A percentile compares a stretch with the other conserved stretches of the same genome.
These are phyloP conservation scores for Penicillium canescens DNA, from an alignment of 495 filamentous ascomycete species.

Conservation along the genomic window DNA sequence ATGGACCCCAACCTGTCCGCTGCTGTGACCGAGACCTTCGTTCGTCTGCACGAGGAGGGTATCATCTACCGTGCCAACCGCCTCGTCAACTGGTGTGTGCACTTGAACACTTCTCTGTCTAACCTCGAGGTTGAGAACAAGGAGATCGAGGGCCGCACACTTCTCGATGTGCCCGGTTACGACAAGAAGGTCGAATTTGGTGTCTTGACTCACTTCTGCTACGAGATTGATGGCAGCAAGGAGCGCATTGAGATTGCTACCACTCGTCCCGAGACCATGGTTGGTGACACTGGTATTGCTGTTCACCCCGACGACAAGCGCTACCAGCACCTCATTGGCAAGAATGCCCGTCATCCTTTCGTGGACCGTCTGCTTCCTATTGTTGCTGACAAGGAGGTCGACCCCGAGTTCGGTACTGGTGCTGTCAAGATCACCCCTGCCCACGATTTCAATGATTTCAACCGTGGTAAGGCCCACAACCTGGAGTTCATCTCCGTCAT, in stretches of 20 bases:
- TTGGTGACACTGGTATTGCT: slow-evolving; percentile 75
- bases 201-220: slow-evolving; percentile 69
- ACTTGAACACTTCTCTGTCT: slow-evolving; percentile 72
- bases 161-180: slow-evolving; percentile 66
- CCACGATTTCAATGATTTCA: slow-evolving; percentile 78
- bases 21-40: slow-evolving; percentile 73
- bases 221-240: slow-evolving; percentile 62
- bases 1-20: slow-evolving; percentile 66
- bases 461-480: slow-evolving; percentile 66
- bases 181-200: slow-evolving; percentile 72
- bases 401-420: slow-evolving; percentile 76
- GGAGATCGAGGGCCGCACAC: slow-evolving; percentile 66
- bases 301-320: slow-evolving; percentile 73
- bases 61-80: slow-evolving; percentile 75
- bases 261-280: slow-evolving; percentile 80
- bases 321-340: slow-evolving; percentile 66
- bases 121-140: slow-evolving; percentile 77
- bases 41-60: slow-evolving; percentile 71
- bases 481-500: slow-evolving; percentile 52
- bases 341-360: slow-evolving; percentile 70
- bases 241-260: slow-evolving; percentile 76
- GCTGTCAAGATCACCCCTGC: slow-evolving; percentile 79
- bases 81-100: slow-evolving; percentile 77
- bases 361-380: slow-evolving; percentile 66
- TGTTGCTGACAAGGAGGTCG: slow-evolving; percentile 69